Evolutionary conservation across 139 green algal species (phyloP).

Genomic region (Gonium pectorale): DNA sequence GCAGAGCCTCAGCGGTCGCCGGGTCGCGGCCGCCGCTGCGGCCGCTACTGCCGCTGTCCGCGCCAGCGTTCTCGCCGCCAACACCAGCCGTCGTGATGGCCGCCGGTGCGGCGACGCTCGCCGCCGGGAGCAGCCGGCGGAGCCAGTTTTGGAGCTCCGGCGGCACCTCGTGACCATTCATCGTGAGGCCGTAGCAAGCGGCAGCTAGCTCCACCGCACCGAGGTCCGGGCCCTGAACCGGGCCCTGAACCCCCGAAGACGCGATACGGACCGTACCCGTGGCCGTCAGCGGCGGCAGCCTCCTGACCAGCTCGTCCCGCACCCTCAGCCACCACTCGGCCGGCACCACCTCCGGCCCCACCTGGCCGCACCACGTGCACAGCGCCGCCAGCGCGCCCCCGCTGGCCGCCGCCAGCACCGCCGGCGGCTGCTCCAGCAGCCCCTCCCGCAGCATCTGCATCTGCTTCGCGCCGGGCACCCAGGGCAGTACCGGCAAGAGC

Average conservation of each 20-base stretch:
- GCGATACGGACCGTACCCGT: too few species aligned
- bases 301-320: too few species aligned
- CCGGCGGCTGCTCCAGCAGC: neutral
- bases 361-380: neutral
- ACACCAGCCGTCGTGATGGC: too few species aligned
- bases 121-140: neutral
- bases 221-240: too few species aligned
- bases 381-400: neutral
- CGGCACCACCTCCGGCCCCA: neutral
- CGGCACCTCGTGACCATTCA: neutral
- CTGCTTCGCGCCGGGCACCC: neutral
- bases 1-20: too few species aligned
- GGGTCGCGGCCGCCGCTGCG: too few species aligned
- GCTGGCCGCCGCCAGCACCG: neutral
- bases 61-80: too few species aligned
- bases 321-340: neutral
- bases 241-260: too few species aligned
- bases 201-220: neutral
- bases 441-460: neutral
- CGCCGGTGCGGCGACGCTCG: too few species aligned
- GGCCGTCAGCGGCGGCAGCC: too few species aligned
- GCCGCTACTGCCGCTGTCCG: too few species aligned
- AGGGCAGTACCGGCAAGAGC: constrained; percentile 1
- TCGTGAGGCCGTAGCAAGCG: neutral
- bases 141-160: neutral